Conservation (phyloP, 1,139 yeast species). For the Candida pseudoviswanathii region DNA sequence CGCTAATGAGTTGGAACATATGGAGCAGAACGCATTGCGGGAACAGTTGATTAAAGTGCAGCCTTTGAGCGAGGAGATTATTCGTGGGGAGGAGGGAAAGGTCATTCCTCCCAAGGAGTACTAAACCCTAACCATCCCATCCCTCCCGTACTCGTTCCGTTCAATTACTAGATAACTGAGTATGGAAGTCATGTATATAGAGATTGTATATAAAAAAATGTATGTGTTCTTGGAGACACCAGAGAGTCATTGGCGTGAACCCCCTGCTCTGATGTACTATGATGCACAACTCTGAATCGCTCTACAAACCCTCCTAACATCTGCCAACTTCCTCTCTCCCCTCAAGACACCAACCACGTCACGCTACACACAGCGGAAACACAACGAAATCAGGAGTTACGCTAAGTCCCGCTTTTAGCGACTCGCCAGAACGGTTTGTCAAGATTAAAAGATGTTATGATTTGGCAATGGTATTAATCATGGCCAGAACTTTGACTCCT, state of each 20-base stretch:
- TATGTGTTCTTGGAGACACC: slow-evolving; percentile 59
- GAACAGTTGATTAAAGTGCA: slow-evolving; percentile 66
- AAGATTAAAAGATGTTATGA: slow-evolving; percentile 36
- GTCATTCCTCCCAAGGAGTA: neutral
- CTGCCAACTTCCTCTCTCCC: no score
- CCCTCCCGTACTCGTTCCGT: no score
- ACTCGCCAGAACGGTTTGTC: slow-evolving; percentile 50
- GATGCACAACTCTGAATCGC: slow-evolving; percentile 39
- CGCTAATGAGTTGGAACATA: slow-evolving; percentile 73
- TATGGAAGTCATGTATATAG: slow-evolving; percentile 4
- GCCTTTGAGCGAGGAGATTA: slow-evolving; percentile 52
- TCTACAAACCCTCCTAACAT: slow-evolving; percentile 15
- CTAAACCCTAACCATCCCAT: no score
- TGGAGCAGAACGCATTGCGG: slow-evolving; percentile 67
- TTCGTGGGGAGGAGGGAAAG: slow-evolving; percentile 30
- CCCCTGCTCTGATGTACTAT: slow-evolving; percentile 46
- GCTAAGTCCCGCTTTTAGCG: slow-evolving; percentile 39
- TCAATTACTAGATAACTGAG: no score
- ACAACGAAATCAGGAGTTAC: neutral
- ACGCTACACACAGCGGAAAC: neutral
- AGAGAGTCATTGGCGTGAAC: slow-evolving; percentile 32
- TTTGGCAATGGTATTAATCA: slow-evolving; percentile 14
- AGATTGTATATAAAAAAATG: slow-evolving; percentile 21
- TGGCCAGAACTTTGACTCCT: slow-evolving; percentile 18
- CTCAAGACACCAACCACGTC: neutral